A percentile compares a stretch with the other conserved stretches of the same genome.
These are phyloP conservation scores for Lactarius trivialis DNA, from an alignment of 768 basidiomycete genomes.

Conservation along the genomic window DNA sequence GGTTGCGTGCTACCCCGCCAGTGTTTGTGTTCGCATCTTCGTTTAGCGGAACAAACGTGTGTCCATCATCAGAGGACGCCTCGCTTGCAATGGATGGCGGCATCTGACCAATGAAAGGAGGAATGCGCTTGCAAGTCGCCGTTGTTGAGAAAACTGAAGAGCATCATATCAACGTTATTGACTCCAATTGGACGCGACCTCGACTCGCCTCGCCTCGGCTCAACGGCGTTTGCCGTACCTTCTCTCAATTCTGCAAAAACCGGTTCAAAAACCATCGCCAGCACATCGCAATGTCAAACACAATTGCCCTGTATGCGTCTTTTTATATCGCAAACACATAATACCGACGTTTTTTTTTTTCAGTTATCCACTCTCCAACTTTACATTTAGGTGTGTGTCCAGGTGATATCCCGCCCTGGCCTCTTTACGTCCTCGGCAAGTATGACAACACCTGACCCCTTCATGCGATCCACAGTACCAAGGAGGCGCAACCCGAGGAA, in stretches of 20 bases:
- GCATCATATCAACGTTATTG: background rate
- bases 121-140: background rate
- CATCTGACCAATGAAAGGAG: slow-evolving; percentile 1
- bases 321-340: background rate
- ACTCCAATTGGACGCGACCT: background rate
- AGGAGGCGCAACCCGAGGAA: slow-evolving; percentile 95
- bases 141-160: background rate
- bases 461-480: slow-evolving; percentile 51
- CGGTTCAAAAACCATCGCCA: background rate
- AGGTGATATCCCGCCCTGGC: background rate
- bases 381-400: slow-evolving; percentile 70
- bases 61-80: slow-evolving; percentile 11
- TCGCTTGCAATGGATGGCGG: slow-evolving; percentile 14
- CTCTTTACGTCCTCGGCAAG: slow-evolving; percentile 7
- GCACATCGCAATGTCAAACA: slow-evolving; percentile 40
- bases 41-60: slow-evolving; percentile 17
- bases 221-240: background rate
- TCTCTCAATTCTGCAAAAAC: background rate
- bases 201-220: background rate
- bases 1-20: background rate
- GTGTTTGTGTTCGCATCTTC: slow-evolving; percentile 1
- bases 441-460: slow-evolving; percentile 7
- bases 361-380: slow-evolving; percentile 84
- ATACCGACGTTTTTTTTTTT: slow-evolving; percentile 1
- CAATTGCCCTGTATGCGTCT: slow-evolving; percentile 41